Evolutionary conservation across 768 basidiomycete genomes (phyloP), one percentile per base, ranked within the genome.

Genomic region (Strobilomyces dryophilus): DNA sequence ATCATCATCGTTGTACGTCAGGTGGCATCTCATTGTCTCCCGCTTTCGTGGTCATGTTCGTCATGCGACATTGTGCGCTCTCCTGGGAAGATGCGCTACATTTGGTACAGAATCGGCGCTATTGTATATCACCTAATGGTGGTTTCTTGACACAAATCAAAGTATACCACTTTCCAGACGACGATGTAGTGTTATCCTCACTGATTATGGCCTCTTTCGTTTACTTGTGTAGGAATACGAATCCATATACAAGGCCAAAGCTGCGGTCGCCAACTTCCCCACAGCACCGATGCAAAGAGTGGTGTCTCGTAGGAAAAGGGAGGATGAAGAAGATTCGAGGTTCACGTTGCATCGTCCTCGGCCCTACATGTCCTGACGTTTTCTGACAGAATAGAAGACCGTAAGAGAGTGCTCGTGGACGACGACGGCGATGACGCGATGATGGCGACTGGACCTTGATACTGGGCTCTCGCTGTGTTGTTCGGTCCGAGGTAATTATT

Each of bases 81-180:
- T 83, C 84, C 36, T 93, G 88, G 87, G 91, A 93, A 73, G 90
- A 94, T 51, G 92, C 91, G 0, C 75, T 94, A 45, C 90, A 92
- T 62, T 71, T 89, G 63, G 92, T 94, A 4, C 92, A 94, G 68
- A 93, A 93, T 58, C 79, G 92, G 44, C 80, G 93, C 42, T 97
- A 95, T 62, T 97, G 93, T 69, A 94, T 95, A 57, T 91, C 90
- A 1, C 94, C 92, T 11, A 93, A 95, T 61, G 84, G 87, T 14
- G 93, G 92, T 4, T 97, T 97, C 71, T 68, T 95, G 61, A 90
- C 89, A 10, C 93, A 95, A 67, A 87, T 95, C 66, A 95, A 95
- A 80, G 90, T 87, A 52, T 26, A 73, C 34, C 14, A 41, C 29
- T 49, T 40, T 12, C 27, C 31, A 45, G 32, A 8, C n/a, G 14